A percentile compares a stretch with the other conserved stretches of the same genome.
Evolutionary conservation across 257 asterid species (phyloP).

Genomic region (Cruciata laevipes): DNA sequence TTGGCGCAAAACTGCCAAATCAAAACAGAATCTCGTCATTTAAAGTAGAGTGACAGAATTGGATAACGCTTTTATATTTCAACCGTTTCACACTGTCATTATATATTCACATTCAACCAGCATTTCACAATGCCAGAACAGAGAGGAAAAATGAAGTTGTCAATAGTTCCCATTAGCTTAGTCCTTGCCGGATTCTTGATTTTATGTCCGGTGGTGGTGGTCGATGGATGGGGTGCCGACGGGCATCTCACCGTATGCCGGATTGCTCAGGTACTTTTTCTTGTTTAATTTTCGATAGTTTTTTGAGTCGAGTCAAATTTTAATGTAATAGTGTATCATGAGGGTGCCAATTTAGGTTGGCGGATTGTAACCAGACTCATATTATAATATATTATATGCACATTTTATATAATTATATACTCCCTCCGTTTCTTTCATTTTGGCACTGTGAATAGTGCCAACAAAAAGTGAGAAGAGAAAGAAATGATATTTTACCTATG

Average conservation of each 20-base stretch:
- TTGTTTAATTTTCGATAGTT: background rate
- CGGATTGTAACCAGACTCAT: too few species aligned
- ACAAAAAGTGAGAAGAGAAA: too few species aligned
- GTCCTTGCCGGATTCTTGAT: slow-evolving; percentile 23
- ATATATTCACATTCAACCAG: background rate
- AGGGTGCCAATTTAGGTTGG: background rate
- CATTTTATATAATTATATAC: too few species aligned
- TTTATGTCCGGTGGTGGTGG: slow-evolving; percentile 23
- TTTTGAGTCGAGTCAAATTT: background rate
- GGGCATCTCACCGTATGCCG: slow-evolving; percentile 69
- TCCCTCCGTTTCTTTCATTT: too few species aligned
- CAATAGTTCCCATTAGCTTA: slow-evolving; percentile 16
- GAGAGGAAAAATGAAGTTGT: slow-evolving; percentile 28
- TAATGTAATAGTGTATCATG: too few species aligned
- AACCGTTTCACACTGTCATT: background rate
- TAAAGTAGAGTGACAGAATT: background rate
- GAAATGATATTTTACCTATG: too few species aligned
- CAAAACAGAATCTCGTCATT: background rate
- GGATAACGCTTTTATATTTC: background rate
- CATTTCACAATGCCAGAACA: background rate
- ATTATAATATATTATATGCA: too few species aligned
- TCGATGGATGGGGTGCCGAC: slow-evolving; percentile 73
- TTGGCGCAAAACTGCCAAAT: background rate
- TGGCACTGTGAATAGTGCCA: too few species aligned
- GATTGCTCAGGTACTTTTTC: slow-evolving; percentile 61